Conservation (phyloP, 345 rosid species). For the Boechera stricta region DNA sequence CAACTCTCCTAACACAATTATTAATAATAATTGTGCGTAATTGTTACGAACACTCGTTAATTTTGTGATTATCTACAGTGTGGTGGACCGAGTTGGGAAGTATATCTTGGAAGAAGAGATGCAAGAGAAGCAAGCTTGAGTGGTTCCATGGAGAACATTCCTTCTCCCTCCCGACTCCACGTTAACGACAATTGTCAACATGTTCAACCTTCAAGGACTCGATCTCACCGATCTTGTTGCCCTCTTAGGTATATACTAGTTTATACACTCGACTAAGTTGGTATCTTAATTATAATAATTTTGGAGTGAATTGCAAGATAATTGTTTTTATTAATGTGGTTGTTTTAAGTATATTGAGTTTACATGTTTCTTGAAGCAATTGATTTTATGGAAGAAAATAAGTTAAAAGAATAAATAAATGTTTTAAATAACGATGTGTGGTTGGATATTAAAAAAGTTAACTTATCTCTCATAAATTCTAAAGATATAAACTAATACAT, state of each 20-base stretch:
- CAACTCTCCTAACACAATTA: neutral
- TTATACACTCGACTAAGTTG: neutral
- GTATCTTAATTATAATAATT: neutral
- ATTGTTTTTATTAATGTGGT: neutral
- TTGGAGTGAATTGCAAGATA: neutral
- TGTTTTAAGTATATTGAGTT: neutral
- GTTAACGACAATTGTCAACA: slow-evolving; percentile 56
- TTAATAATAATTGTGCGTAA: neutral
- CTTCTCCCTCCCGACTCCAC: slow-evolving; percentile 80
- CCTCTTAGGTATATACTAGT: slow-evolving; percentile 62
- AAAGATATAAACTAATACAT: neutral
- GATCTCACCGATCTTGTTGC: slow-evolving; percentile 72
- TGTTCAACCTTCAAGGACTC: slow-evolving; percentile 76
- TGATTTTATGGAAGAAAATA: neutral
- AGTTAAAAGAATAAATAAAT: neutral
- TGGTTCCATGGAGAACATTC: slow-evolving; percentile 65
- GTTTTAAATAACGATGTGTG: neutral
- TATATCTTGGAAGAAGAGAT: slow-evolving; percentile 79
- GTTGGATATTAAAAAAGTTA: neutral
- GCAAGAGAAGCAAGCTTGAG: slow-evolving; percentile 66
- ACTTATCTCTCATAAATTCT: neutral
- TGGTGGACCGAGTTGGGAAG: slow-evolving; percentile 82
- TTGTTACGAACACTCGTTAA: neutral
- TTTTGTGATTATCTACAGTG: slow-evolving; percentile 49
- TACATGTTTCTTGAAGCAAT: neutral